Evolutionary conservation across 2,329 filamentous ascomycete genomes (phyloP), one percentile per base, ranked within the genome.

Genomic region (Exophiala oligosperma): DNA sequence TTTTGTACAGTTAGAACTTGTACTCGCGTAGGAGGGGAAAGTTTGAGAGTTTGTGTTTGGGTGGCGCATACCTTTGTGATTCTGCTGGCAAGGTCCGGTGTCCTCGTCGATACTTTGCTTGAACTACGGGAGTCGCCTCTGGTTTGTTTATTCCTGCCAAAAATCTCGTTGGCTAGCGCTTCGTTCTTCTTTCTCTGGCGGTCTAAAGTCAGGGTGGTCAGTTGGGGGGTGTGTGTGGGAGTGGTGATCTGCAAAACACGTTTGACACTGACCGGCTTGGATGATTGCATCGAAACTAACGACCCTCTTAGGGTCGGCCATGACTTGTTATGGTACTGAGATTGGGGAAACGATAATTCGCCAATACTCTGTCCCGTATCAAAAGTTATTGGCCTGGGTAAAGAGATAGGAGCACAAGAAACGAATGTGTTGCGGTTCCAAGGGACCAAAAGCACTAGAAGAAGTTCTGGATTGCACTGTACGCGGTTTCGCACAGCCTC

Each of bases 111-210:
- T 61, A 69, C 71, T 69, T 67, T 75, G 69, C 59, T 72, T 73
- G 63, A 71, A 71, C 60, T 66, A 75, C 56, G 63, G 40, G 38
- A 49, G 28, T 47, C 72, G 69, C 37, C 71, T 65, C 51, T 74
- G 9, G 80, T 75, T 63, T 79, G 76, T 64, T 82, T 77, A 60
- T 78, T 80, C 63, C 75, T 77, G 44, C 82, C 82, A 29, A 87
- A 77, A 43, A 88, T 81, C 67, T 84, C 74, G 63, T 82, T 81
- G 48, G 84, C 84, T 3, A 86, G 77, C 1, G 74, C 72, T 67
- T 85, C 80, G 57, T 83, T 79, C 68, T 81, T 81, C 66, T 80
- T 80, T 68, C 79, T 78, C 57, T 80, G 74, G 48, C 83, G 80
- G 67, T 77, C 80, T 82, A 54, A 52, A 35, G 11, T 2, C 28